These are phyloP conservation scores for Rhodamnia argentea DNA, from an alignment of 345 rosid genomes.

Conservation along the genomic window DNA sequence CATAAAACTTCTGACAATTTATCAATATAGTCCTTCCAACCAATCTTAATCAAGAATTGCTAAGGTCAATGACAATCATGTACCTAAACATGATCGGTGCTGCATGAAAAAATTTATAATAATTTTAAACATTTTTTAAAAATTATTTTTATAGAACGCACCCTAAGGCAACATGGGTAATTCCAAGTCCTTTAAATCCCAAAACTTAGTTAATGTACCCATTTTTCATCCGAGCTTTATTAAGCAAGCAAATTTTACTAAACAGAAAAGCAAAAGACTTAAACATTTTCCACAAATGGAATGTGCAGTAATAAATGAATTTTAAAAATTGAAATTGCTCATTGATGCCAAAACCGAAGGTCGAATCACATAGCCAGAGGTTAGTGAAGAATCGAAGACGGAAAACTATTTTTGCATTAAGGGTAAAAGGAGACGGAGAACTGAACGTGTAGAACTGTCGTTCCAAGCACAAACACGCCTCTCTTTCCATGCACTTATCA, in stretches of 20 bases:
- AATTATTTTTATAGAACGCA: no score
- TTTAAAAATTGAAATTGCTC: background rate
- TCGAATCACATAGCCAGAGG: background rate
- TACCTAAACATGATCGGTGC: no score
- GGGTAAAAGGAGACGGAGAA: background rate
- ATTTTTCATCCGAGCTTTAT: background rate
- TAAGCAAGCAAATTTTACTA: background rate
- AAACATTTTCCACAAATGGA: background rate
- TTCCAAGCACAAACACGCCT: background rate
- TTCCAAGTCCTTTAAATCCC: background rate
- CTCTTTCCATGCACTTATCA: background rate
- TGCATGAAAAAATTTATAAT: background rate
- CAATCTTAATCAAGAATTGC: background rate
- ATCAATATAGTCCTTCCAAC: no score
- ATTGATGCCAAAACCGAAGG: background rate
- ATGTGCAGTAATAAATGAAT: background rate
- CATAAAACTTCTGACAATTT: no score
- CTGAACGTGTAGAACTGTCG: background rate
- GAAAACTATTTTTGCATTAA: background rate
- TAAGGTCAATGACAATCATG: no score
- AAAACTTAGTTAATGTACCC: background rate
- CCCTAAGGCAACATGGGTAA: background rate
- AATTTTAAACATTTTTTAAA: background rate
- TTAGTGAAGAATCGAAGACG: background rate
- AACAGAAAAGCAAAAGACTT: background rate